Evolutionary conservation across 495 filamentous ascomycete species (phyloP), one percentile per base, ranked within the genome.

Genomic region (Clavariopsis aquatica): DNA sequence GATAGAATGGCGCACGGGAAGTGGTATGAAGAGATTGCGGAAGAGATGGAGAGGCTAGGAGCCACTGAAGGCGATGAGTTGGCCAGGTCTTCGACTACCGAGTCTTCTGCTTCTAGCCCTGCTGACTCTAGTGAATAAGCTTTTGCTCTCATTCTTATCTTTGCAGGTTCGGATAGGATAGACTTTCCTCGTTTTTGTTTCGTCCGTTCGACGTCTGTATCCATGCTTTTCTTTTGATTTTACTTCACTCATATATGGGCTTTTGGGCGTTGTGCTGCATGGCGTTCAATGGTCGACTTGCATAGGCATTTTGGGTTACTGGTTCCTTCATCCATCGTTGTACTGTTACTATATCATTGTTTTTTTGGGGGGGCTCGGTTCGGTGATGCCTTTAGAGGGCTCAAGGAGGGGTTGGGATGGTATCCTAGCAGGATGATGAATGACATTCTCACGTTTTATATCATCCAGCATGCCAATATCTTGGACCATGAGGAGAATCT

Each of bases 1-100:
- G 93, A 98, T 75, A 86, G 91, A 73, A 81, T 84, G 54, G 84
- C 86, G 46, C 95, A 97, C 78, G 85, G 84, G 26, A 58, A 74
- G 60, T 92, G 92, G 83, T 97, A 96, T 83, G 90, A 95, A 75
- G 76, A 78, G 36, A 78, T 96, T 71, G 73, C 74, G 27, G 57
- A 64, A 54, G 72, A 76, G 62, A 57, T 76, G 59, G 73, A 76
- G 61, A 60, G 59, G 43, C 19, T 66, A 46, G 69, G 57, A 9
- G 20, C 52, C n/a, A n/a, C n/a, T 19, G 69, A 69, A 17, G 69
- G 64, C 24, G 63, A 66, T 36, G 65, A 52, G 34, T 26, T 66
- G 63, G 49, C 53, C 7, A 19, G 65, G 4, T 23, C 54, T 9
- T 52, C 59, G 1, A 68, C 47, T 31, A 43, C 49, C 17, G 56